Evolutionary conservation across 192 early-diverging fungal species (phyloP).

Genomic region (Thamnidium elegans): DNA sequence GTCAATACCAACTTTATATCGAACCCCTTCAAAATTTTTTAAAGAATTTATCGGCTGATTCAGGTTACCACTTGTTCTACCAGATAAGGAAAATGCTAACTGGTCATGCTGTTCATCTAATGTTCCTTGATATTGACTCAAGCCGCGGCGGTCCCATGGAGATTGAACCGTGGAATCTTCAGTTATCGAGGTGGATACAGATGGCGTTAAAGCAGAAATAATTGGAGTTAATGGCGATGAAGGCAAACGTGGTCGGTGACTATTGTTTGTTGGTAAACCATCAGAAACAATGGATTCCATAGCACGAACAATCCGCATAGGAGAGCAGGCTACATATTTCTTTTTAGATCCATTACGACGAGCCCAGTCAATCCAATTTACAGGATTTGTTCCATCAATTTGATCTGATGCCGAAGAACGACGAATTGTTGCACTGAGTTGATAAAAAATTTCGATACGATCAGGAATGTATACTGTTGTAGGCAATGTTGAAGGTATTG

Average conservation of each 20-base stretch:
- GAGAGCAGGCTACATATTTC: neutral
- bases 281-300: slow-evolving; percentile 1
- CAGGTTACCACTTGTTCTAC: slow-evolving; percentile 14
- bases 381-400: neutral
- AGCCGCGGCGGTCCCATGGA: slow-evolving; percentile 13
- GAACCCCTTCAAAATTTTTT: slow-evolving; percentile 7
- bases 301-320: slow-evolving; percentile 19
- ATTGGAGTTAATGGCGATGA: neutral
- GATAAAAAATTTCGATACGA: slow-evolving; percentile 23
- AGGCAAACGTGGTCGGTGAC: too few relatives aligned
- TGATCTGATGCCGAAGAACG: neutral
- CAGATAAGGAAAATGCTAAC: slow-evolving; percentile 18
- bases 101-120: slow-evolving; percentile 28
- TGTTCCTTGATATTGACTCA: neutral
- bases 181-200: neutral
- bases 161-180: neutral
- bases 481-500: slow-evolving; percentile 28
- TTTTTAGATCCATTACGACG: slow-evolving; percentile 1
- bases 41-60: neutral
- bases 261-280: neutral
- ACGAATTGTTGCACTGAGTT: slow-evolving; percentile 14
- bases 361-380: slow-evolving; percentile 5
- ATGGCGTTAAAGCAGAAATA: neutral
- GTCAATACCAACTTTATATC: slow-evolving; percentile 19
- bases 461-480: slow-evolving; percentile 18